Base-by-base conservation (phyloP, 176 grass and related monocot species). In the Phyllostachys edulis region DNA sequence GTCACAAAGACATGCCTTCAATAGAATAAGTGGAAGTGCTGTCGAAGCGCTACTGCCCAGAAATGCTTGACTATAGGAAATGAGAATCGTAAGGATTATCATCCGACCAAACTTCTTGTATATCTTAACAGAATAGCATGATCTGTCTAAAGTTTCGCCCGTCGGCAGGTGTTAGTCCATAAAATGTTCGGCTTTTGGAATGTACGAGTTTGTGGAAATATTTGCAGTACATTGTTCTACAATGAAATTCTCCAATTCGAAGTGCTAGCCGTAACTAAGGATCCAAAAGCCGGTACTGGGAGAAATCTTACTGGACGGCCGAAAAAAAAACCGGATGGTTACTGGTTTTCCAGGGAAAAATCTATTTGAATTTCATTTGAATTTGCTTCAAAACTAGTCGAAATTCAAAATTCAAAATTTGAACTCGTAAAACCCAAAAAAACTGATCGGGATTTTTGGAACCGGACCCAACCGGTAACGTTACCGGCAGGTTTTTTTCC, bases 11-110 rank as follows among this genome's bases (percentile, higher is more conserved):
- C 84, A 94, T 18, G 82, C 45, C 93, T 39, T 98, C 95, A 75
- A 89, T 93, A 7, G 93, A 98, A 65, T 87, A 93, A 84, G 41
- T 98, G 37, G 91, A 92, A 66, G 79, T 93, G 32, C 83, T 98
- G 24, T 75, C 82, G 1, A 65, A 75, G 63, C 87, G 92, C 1
- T 95, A 95, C 86, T 82, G 84, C 75, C 27, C 83, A 1, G 93
- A 98, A 49, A 95, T 93, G 93, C 32, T 93, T 15, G 83, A 87
- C 46, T 95, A 90, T 54, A 91, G 89, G 87, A 72, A 82, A 18
- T 55, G 42, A 87, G 40, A 86, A 42, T 44, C 0, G 2, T 40
- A 20, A 14, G 39, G 23, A 32, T 21, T 62, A 61, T 12, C 64
- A 2, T 44, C 73, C 73, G 4, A 42, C 27, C 7, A 16, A 85